These are phyloP conservation scores for Pezicula radicicola DNA, from an alignment of 2,329 filamentous ascomycete species.

Conservation along the genomic window DNA sequence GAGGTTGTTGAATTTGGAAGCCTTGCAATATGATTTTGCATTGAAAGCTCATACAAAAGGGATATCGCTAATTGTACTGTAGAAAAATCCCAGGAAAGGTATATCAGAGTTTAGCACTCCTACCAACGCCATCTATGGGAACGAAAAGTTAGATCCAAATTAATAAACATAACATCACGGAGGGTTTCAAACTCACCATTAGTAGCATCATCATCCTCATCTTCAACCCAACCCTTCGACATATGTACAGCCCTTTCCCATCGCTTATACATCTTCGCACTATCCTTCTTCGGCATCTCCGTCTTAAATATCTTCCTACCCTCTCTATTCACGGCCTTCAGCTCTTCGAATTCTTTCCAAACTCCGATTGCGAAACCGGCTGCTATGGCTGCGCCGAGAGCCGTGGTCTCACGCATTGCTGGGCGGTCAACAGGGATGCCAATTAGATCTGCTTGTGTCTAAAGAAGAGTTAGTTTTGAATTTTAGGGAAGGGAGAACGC, in stretches of 20 bases:
- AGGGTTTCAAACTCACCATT: too few relatives aligned
- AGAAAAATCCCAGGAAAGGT: too few relatives aligned
- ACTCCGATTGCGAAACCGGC: conserved; percentile 80
- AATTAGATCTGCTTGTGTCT: conserved; percentile 83
- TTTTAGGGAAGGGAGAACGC: background rate
- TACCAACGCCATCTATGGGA: too few relatives aligned
- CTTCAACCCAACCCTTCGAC: conserved; percentile 24
- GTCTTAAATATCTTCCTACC: conserved; percentile 71
- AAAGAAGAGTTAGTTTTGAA: conserved; percentile 7
- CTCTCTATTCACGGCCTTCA: conserved; percentile 69
- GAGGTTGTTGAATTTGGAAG: too few relatives aligned
- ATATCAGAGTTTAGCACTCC: too few relatives aligned
- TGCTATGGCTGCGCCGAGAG: conserved; percentile 83
- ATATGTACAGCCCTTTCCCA: conserved; percentile 59
- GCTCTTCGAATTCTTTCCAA: conserved; percentile 72
- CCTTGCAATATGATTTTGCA: too few relatives aligned
- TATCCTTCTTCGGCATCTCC: conserved; percentile 44
- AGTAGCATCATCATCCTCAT: background rate
- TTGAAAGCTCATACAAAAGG: too few relatives aligned
- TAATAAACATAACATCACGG: too few relatives aligned
- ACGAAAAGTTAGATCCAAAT: too few relatives aligned
- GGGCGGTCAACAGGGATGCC: conserved; percentile 80
- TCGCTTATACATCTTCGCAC: conserved; percentile 40
- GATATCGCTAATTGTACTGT: too few relatives aligned
- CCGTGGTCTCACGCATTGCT: conserved; percentile 86